Evolutionary conservation across 768 basidiomycete genomes (phyloP).

Genomic region (Neoboletus magnificus): DNA sequence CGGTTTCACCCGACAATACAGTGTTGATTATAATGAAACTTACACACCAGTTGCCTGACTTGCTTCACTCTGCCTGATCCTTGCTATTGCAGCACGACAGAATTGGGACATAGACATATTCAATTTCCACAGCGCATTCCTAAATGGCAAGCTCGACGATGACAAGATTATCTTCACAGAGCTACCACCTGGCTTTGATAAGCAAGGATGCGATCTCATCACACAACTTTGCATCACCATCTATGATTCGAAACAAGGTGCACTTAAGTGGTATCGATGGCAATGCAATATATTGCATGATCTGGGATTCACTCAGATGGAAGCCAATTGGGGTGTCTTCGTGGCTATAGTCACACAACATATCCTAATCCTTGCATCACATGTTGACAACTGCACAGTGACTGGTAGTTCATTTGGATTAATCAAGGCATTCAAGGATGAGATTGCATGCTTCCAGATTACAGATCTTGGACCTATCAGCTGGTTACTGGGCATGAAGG

Average conservation of each 20-base stretch:
- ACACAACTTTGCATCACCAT: fast-evolving
- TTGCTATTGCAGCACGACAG: neutral
- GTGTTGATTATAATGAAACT: neutral
- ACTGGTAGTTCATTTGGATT: fast-evolving
- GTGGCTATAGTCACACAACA: fast-evolving
- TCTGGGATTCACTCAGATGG: fast-evolving
- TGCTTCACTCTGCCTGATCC: neutral
- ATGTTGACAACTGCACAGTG: neutral
- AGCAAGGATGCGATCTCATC: fast-evolving
- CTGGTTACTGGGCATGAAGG: neutral
- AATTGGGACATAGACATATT: neutral
- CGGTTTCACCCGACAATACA: neutral
- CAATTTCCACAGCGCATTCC: neutral
- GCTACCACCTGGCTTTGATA: neutral
- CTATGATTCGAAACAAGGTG: neutral
- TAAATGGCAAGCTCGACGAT: neutral
- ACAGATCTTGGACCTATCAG: neutral
- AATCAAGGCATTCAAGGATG: neutral
- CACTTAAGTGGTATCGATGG: fast-evolving
- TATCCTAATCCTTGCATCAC: neutral
- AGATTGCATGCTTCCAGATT: neutral
- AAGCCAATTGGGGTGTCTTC: neutral
- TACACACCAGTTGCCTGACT: neutral
- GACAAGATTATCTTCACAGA: neutral
- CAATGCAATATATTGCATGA: neutral